Base-by-base conservation (phyloP, 768 basidiomycete species). In the Leccinum arenicola region DNA sequence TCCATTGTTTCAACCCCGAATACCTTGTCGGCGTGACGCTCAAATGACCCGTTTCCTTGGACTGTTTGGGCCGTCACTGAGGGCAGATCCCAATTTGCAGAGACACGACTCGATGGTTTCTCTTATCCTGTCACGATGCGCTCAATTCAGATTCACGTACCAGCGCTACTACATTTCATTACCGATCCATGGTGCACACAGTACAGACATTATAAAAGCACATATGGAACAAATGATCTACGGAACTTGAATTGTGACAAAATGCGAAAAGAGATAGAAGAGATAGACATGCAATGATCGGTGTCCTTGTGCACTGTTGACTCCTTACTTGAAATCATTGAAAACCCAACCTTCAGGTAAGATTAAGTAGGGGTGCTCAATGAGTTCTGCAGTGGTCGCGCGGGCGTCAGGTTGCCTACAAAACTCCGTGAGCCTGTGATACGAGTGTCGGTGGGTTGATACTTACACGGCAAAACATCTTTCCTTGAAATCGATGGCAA, bases 401-500 rank as follows among this genome's bases (percentile, higher is more conserved):
- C 95, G 87, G 63, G 91, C 84, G 55, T 89, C 85, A 9, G 94
- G 94, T 68, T 95, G 86, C 61, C 91, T 93, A 59, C 21, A 59
- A 56, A 35, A 29, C 0, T 17, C 8, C 10, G 17, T 68, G 4
- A 66, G 55, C 47, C 54, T 19, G 21, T 31, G 57, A 27, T 43
- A 52, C 3, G 6, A 23, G 9, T 35, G 21, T 35, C 15, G 19
- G 29, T 10, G 25, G 40, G 48, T 31, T 31, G 35, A 25, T 50
- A 74, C 89, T 65, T 70, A 93, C 93, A 93, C 87, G 4, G 92
- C 89, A 69, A 98, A 94, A 74, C 97, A 98, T 68, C 85, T 86
- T 54, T 79, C 78, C 65, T 96, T 82, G 74, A 99, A 97, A 70
- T 96, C 90, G 61, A 89, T 82, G 10, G 90, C 95, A 52, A 87